Evolutionary conservation across 345 rosid species (phyloP), one percentile per base, ranked within the genome.

Genomic region (Tarenaya hassleriana): DNA sequence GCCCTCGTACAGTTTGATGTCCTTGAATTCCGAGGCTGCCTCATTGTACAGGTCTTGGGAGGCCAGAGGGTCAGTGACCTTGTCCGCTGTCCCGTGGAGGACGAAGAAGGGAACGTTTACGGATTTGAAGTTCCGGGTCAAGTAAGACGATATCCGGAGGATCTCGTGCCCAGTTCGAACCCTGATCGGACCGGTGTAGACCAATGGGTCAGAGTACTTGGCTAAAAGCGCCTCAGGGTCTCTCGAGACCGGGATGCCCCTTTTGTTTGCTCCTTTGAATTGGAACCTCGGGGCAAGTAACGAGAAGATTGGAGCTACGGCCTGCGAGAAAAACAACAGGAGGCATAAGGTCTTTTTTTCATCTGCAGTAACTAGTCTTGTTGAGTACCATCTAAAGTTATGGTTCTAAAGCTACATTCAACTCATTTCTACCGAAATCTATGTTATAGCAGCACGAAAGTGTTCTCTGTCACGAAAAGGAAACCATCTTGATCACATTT

Each of bases 201-300:
- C 98, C 73, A 92, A 69, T 3, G 97, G 98, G 68, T 92, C 97
- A 13, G 84, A 77, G 57, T 88, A 88, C 62, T 92, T 92, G 49
- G 97, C 97, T 58, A 71, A 37, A 34, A 83, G 69, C n/a, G 95
- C 98, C 16, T 69, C 94, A 33, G 98, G 97, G 66, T 92, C 97
- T 70, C 97, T 78, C 5, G 97, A 68, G 38, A 92, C 98, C 13
- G 98, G 98, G 62, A 92, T 80, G 20, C 98, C 98, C 68, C 88
- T 76, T 71, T 81, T 92, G 88, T 92, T 92, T 31, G 97, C 98
- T 64, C 98, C 98, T 71, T 88, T 92, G 60, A 92, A 85, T 71
- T 85, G 98, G 65, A 76, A 71, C 77, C 73, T 79, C 10, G 98
- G 98, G 1, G 62, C 88, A 1, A 92, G 61, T 67, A 88, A 66